These are phyloP conservation scores for Friedmanniomyces endolithicus DNA, from an alignment of 495 filamentous ascomycete species.

Conservation along the genomic window DNA sequence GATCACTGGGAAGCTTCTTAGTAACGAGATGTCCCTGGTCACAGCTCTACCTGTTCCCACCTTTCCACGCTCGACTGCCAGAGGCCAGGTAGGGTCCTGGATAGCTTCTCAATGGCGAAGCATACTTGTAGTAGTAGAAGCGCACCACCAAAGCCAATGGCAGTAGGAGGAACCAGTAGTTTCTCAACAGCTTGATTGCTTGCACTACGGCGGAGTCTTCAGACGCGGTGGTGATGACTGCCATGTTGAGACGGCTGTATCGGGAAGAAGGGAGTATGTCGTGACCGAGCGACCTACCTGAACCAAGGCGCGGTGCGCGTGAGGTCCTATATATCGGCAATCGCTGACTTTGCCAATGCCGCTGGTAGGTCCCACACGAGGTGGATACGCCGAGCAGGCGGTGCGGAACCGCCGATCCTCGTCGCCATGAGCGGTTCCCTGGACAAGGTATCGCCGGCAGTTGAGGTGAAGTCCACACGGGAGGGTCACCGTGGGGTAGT, in stretches of 20 bases:
- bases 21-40: background rate
- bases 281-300: no score
- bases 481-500: background rate
- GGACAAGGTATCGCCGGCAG: background rate
- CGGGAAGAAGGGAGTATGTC: background rate
- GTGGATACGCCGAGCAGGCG: background rate
- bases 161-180: constrained; percentile 9
- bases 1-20: constrained; percentile 6
- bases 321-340: background rate
- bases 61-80: constrained; percentile 20
- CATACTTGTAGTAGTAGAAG: constrained; percentile 16
- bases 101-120: constrained; percentile 14
- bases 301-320: background rate
- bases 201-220: constrained; percentile 4
- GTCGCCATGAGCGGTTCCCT: background rate
- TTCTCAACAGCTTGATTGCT: constrained; percentile 5
- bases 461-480: background rate
- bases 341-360: background rate
- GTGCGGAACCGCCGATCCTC: background rate
- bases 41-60: constrained; percentile 1
- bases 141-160: constrained; percentile 10
- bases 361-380: background rate
- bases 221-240: background rate
- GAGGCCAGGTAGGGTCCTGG: constrained; percentile 18
- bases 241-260: constrained; percentile 18